Percentiles rank a stretch among this genome's conserved stretches.
Conservation (phyloP, 495 filamentous ascomycete species). For the Penicillium egyptiacum region DNA sequence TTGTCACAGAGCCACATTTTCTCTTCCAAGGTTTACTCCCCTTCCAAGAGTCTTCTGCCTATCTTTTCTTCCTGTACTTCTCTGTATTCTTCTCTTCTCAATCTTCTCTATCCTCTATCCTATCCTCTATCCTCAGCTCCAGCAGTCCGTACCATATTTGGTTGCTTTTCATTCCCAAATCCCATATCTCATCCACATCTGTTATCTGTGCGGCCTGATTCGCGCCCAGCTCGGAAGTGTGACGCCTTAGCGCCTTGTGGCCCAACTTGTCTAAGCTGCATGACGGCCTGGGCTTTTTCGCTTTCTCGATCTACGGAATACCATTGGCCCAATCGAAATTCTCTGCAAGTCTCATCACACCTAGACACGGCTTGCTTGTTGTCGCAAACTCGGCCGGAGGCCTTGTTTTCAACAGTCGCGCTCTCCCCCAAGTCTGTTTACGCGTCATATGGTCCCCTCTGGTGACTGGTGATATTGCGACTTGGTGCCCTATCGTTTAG, state of each 20-base stretch:
- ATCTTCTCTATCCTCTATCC: constrained; percentile 8
- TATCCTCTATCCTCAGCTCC: neutral
- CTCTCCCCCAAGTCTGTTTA: constrained; percentile 18
- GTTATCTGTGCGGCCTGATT: constrained; percentile 12
- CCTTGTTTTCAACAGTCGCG: constrained; percentile 17
- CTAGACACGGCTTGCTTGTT: constrained; percentile 6
- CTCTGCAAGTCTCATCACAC: constrained; percentile 23
- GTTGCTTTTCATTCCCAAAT: neutral
- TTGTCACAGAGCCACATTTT: constrained; percentile 2
- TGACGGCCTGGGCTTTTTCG: constrained; percentile 28
- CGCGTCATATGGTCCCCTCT: constrained; percentile 29
- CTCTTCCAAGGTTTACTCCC: neutral
- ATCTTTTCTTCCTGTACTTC: constrained; percentile 8
- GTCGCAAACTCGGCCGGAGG: constrained; percentile 10
- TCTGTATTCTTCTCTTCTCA: constrained; percentile 10
- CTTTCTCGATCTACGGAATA: constrained; percentile 3
- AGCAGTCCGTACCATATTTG: neutral
- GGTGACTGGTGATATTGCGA: constrained; percentile 19
- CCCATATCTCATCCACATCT: constrained; percentile 6
- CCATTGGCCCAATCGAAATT: constrained; percentile 23
- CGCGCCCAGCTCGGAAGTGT: constrained; percentile 4
- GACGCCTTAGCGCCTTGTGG: constrained; percentile 27
- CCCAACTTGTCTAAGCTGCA: constrained; percentile 28
- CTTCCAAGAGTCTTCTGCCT: neutral
- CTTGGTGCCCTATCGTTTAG: constrained; percentile 9